Conservation (phyloP, 345 rosid species). For the Pelargonium nanum region DNA sequence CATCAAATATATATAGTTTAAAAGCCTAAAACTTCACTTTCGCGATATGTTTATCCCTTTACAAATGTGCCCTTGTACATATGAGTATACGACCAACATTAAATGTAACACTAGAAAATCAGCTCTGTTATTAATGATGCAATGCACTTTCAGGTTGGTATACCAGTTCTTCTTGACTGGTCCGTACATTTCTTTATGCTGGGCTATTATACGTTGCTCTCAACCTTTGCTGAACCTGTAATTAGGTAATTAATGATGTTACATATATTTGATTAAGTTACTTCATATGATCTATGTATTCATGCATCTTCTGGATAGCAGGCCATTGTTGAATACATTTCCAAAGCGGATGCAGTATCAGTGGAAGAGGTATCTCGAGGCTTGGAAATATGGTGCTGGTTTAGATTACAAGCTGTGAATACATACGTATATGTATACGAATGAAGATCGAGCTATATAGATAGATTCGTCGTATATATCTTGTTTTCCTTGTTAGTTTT, state of each 20-base stretch:
- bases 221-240: constrained; percentile 58
- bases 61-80: too few relatives aligned
- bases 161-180: constrained; percentile 75
- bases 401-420: constrained; percentile 55
- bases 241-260: constrained; percentile 36
- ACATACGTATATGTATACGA: neutral
- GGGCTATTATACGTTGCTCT: constrained; percentile 72
- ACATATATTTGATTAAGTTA: neutral
- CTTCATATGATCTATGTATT: constrained; percentile 6
- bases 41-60: neutral
- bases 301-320: constrained; percentile 11
- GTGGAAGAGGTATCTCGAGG: constrained; percentile 73
- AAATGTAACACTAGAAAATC: too few relatives aligned
- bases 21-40: neutral
- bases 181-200: constrained; percentile 75
- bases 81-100: too few relatives aligned
- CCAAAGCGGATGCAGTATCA: constrained; percentile 46
- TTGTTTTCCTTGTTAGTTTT: neutral
- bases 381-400: constrained; percentile 86
- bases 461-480: neutral
- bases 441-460: neutral
- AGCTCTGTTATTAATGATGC: neutral
- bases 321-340: constrained; percentile 40
- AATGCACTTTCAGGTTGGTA: constrained; percentile 50
- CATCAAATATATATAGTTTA: too few relatives aligned